These are phyloP conservation scores for Metarhizium robertsii DNA, from an alignment of 2,329 filamentous ascomycete genomes.

Conservation along the genomic window DNA sequence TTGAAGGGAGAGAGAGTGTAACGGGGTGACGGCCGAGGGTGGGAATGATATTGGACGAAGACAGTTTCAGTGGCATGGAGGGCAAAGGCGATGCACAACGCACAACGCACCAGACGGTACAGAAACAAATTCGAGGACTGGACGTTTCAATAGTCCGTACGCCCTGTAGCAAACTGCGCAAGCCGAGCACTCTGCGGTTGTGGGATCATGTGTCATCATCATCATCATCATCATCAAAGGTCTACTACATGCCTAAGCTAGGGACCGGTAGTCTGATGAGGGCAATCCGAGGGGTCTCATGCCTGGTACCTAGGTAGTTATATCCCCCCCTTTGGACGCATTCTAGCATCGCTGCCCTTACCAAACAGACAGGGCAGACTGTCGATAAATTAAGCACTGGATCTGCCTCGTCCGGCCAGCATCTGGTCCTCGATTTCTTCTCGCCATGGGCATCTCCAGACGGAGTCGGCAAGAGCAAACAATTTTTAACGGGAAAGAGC, in stretches of 20 bases:
- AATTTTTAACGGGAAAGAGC: too few relatives aligned
- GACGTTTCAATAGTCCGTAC: background rate
- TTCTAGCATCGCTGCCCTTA: background rate
- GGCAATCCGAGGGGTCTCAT: too few relatives aligned
- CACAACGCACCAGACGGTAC: background rate
- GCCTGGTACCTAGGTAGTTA: too few relatives aligned
- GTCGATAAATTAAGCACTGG: background rate
- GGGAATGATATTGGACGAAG: background rate
- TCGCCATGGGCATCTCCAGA: too few relatives aligned
- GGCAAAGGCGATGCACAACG: background rate
- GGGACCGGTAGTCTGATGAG: too few relatives aligned
- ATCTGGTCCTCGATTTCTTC: too few relatives aligned
- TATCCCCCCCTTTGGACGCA: too few relatives aligned
- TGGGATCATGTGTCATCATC: background rate
- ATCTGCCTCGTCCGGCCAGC: too few relatives aligned
- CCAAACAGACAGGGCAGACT: background rate
- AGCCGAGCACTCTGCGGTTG: background rate
- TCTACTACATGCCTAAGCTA: too few relatives aligned
- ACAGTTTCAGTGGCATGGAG: background rate
- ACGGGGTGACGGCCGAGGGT: background rate
- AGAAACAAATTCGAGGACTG: background rate
- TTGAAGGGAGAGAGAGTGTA: background rate
- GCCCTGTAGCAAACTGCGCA: background rate
- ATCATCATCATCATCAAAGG: background rate
- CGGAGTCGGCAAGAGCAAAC: too few relatives aligned